These are phyloP conservation scores for Hortiboletus campestris DNA, from an alignment of 768 basidiomycete species.

Conservation along the genomic window DNA sequence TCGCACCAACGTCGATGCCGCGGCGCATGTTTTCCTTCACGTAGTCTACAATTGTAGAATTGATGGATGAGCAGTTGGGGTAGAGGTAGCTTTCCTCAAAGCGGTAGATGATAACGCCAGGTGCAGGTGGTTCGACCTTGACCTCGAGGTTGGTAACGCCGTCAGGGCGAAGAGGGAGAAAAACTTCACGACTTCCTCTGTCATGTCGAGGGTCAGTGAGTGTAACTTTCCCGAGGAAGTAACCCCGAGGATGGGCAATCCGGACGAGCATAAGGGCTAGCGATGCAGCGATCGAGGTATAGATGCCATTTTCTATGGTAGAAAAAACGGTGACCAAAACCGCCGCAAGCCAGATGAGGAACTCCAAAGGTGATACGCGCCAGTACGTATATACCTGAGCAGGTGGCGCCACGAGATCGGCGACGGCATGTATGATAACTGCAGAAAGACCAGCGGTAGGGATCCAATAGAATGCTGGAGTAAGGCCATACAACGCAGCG, in stretches of 20 bases:
- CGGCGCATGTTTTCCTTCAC: constrained; percentile 76
- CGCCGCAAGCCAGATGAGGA: constrained; percentile 82
- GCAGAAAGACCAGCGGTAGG: constrained; percentile 82
- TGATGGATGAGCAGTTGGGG: constrained; percentile 70
- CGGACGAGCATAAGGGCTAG: constrained; percentile 79
- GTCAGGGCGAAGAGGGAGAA: constrained; percentile 66
- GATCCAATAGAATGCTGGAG: constrained; percentile 90
- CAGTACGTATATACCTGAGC: constrained; percentile 83
- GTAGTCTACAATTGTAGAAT: constrained; percentile 73
- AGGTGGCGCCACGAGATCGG: constrained; percentile 84
- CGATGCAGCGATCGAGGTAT: constrained; percentile 80
- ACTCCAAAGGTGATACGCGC: constrained; percentile 92
- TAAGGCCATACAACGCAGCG: constrained; percentile 92
- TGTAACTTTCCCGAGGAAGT: constrained; percentile 86
- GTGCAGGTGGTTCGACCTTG: constrained; percentile 72
- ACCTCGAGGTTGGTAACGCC: constrained; percentile 67
- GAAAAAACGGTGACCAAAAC: constrained; percentile 90
- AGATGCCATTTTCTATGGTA: constrained; percentile 92
- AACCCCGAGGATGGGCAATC: constrained; percentile 81
- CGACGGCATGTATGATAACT: constrained; percentile 92
- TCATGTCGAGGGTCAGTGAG: constrained; percentile 42
- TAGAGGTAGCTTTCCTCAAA: constrained; percentile 89
- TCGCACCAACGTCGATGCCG: constrained; percentile 67
- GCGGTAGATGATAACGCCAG: constrained; percentile 89
- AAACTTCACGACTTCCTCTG: constrained; percentile 65